These are phyloP conservation scores for Chaetomium tenue DNA, from an alignment of 495 filamentous ascomycete species.

Conservation along the genomic window DNA sequence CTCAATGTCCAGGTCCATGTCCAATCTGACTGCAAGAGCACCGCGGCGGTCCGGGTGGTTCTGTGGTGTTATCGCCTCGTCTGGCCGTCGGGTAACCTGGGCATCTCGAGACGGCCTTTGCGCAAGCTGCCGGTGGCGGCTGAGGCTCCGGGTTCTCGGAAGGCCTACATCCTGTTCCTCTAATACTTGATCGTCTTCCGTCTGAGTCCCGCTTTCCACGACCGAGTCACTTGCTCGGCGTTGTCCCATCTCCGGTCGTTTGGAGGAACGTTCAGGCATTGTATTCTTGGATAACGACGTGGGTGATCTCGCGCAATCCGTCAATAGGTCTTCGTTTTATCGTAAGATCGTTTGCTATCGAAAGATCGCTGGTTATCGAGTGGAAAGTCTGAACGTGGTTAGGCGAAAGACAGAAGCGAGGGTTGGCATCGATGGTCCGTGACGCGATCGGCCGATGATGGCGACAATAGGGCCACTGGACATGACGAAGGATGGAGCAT, in stretches of 20 bases:
- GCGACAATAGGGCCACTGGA: constrained; percentile 25
- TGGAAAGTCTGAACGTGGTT: too few relatives aligned
- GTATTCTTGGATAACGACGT: not conserved
- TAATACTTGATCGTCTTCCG: not conserved
- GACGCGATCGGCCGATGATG: constrained; percentile 53
- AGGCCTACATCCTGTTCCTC: not conserved
- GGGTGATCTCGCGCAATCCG: not conserved
- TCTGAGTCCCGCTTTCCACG: not conserved
- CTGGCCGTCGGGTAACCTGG: not conserved
- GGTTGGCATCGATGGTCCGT: constrained; percentile 64
- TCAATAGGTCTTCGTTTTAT: not conserved
- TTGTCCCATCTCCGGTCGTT: not conserved
- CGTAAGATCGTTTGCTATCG: too few relatives aligned
- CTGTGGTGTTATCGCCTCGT: not conserved
- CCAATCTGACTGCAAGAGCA: constrained; percentile 31
- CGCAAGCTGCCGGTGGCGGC: not conserved
- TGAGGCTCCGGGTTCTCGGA: not conserved
- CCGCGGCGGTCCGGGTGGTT: constrained; percentile 18
- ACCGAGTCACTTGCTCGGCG: constrained; percentile 3
- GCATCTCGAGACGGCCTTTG: not conserved
- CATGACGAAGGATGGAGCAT: not conserved
- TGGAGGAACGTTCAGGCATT: not conserved
- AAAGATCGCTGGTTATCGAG: too few relatives aligned
- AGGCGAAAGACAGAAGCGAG: constrained; percentile 36
- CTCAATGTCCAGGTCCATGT: constrained; percentile 36